These are phyloP conservation scores for Wickerhamiella cacticola DNA, from an alignment of 805 yeast genomes.

Conservation along the genomic window DNA sequence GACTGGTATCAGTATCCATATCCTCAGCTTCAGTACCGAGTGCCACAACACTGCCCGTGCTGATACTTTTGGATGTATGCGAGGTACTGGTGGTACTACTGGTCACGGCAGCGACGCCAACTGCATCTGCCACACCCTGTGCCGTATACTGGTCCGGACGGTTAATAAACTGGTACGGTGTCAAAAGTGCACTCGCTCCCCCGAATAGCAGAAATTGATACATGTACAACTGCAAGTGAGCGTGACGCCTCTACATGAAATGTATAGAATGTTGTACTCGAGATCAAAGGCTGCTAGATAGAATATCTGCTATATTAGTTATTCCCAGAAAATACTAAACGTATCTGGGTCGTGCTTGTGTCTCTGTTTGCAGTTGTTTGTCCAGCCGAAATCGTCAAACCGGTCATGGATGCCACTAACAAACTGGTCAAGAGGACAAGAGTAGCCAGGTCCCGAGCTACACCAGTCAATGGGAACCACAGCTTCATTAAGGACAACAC, in stretches of 20 bases:
- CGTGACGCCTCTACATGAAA: too few species aligned
- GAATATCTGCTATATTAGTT: not conserved
- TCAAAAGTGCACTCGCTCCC: not conserved
- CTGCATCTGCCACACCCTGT: not conserved
- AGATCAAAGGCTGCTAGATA: not conserved
- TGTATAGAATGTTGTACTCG: not conserved
- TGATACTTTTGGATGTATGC: not conserved
- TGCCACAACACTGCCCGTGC: not conserved
- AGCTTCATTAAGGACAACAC: constrained; percentile 42
- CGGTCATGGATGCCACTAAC: constrained; percentile 12
- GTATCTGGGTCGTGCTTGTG: not conserved
- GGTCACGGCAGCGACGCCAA: not conserved
- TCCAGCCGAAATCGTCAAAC: not conserved
- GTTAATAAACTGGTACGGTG: not conserved
- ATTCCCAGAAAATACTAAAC: constrained; percentile 7
- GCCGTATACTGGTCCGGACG: not conserved
- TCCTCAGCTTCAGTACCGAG: not conserved
- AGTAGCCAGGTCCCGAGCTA: constrained; percentile 43
- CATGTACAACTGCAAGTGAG: not conserved
- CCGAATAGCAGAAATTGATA: not conserved
- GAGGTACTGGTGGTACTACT: not conserved
- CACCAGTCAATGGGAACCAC: constrained; percentile 41
- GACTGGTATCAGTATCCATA: not conserved
- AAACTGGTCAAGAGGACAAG: constrained; percentile 33
- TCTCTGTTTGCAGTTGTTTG: not conserved